These are phyloP conservation scores for Neotropicomus parvogracilis DNA, from an alignment of 1,284 basidiomycete species.

Conservation along the genomic window DNA sequence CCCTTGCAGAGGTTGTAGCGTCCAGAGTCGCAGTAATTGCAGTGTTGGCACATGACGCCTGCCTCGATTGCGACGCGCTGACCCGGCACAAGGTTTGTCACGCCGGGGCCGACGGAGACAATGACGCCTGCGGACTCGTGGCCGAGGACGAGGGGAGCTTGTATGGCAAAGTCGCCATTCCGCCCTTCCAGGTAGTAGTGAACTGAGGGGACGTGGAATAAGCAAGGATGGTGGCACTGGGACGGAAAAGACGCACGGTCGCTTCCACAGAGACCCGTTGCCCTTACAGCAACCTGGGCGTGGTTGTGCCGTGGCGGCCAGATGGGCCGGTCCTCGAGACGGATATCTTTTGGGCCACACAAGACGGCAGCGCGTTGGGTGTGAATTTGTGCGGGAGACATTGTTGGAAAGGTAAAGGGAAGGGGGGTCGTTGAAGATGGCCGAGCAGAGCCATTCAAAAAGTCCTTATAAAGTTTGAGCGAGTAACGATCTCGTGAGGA, in stretches of 20 bases:
- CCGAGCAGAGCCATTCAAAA: slow-evolving; percentile 26
- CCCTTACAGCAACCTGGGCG: slow-evolving; percentile 70
- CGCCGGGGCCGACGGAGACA: slow-evolving; percentile 67
- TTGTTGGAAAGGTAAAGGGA: slow-evolving; percentile 33
- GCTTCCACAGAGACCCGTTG: slow-evolving; percentile 90
- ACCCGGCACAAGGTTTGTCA: slow-evolving; percentile 67
- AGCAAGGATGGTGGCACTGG: slow-evolving; percentile 7
- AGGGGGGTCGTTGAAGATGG: slow-evolving; percentile 24
- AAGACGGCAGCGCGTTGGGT: slow-evolving; percentile 66
- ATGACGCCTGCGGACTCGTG: slow-evolving; percentile 89
- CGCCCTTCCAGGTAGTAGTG: slow-evolving; percentile 88
- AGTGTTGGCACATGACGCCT: slow-evolving; percentile 81
- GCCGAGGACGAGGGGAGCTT: slow-evolving; percentile 81
- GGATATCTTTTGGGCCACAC: slow-evolving; percentile 68
- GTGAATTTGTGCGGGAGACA: slow-evolving; percentile 58
- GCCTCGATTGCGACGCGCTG: slow-evolving; percentile 94
- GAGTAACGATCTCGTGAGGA: slow-evolving; percentile 32
- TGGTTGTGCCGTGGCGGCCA: slow-evolving; percentile 65
- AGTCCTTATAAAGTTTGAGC: slow-evolving; percentile 34
- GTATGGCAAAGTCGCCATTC: slow-evolving; percentile 89
- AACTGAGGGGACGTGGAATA: slow-evolving; percentile 43
- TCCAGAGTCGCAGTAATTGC: slow-evolving; percentile 65
- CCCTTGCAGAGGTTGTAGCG: slow-evolving; percentile 91
- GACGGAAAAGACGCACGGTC: slow-evolving; percentile 59
- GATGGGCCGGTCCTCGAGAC: slow-evolving; percentile 62